phyloP scores from a whole-genome alignment of 1,284 basidiomycete species.

The Puccinia coronata region DNA sequence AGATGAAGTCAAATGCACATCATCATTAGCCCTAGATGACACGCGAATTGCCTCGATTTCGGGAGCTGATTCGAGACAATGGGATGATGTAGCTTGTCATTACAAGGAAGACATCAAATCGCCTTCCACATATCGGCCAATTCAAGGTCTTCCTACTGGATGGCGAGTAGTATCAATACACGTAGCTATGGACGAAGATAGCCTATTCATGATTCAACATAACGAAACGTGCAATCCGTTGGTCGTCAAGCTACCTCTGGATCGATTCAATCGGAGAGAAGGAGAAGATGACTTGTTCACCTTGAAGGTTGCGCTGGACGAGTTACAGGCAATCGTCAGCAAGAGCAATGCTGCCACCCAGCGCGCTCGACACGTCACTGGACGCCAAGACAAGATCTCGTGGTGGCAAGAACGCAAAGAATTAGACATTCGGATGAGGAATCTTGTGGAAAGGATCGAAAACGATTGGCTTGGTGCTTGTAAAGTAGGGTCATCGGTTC shows the following conservation, averaged over 20 bases:
- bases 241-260: constrained; percentile 82
- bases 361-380: constrained; percentile 70
- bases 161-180: constrained; percentile 87
- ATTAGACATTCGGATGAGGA: constrained; percentile 74
- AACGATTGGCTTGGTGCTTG: constrained; percentile 96
- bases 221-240: constrained; percentile 65
- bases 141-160: constrained; percentile 67
- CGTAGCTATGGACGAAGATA: constrained; percentile 76
- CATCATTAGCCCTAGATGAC: constrained; percentile 50
- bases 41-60: constrained; percentile 6
- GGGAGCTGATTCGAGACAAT: background rate
- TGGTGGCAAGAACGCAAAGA: constrained; percentile 84
- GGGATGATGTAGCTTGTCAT: constrained; percentile 18
- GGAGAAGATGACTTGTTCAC: constrained; percentile 73
- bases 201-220: constrained; percentile 80
- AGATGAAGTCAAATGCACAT: constrained; percentile 58
- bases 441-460: constrained; percentile 80
- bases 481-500: constrained; percentile 67
- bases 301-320: constrained; percentile 71
- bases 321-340: constrained; percentile 76
- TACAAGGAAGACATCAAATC: constrained; percentile 32
- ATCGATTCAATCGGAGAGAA: constrained; percentile 73
- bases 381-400: constrained; percentile 59
- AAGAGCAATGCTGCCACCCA: constrained; percentile 76
- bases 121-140: constrained; percentile 22